Conservation (phyloP, 495 filamentous ascomycete species). For the Aspergillus sclerotiicarbonarius region DNA sequence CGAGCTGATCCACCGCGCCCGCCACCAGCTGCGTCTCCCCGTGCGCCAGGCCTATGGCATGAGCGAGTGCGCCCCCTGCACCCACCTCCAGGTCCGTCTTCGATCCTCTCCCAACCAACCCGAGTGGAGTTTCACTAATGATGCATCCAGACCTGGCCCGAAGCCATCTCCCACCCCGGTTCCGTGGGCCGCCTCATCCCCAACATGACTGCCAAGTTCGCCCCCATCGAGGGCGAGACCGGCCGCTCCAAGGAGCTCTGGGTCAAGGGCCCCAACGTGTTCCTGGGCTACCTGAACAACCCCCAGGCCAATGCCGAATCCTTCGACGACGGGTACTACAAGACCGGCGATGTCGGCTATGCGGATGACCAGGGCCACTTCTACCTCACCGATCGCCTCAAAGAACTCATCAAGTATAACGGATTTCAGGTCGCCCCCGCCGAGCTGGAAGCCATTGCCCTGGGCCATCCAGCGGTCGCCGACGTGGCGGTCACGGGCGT, state of each 20-base stretch:
- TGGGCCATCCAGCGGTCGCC: conserved; percentile 22
- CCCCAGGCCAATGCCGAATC: conserved; percentile 35
- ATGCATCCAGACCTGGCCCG: conserved; percentile 52
- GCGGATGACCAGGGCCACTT: conserved; percentile 35
- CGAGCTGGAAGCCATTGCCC: conserved; percentile 30
- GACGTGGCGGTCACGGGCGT: conserved; percentile 39
- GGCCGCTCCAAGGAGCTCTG: conserved; percentile 51
- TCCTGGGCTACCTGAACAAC: conserved; percentile 59
- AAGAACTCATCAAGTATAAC: conserved; percentile 42
- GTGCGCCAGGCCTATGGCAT: conserved; percentile 77
- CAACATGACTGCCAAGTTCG: conserved; percentile 69
- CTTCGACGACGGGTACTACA: conserved; percentile 43
- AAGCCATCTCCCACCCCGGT: conserved; percentile 61
- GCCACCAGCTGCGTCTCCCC: conserved; percentile 60
- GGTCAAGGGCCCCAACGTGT: conserved; percentile 53
- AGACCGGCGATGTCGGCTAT: conserved; percentile 56
- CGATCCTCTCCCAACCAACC: conserved; percentile 4
- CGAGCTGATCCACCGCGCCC: conserved; percentile 70
- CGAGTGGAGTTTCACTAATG: not conserved
- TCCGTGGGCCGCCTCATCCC: conserved; percentile 71
- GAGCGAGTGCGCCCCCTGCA: conserved; percentile 58
- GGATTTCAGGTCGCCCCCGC: conserved; percentile 32
- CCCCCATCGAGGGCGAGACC: conserved; percentile 45
- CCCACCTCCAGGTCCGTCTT: conserved; percentile 40
- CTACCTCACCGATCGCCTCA: conserved; percentile 35